phyloP scores from a whole-genome alignment of 495 filamentous ascomycete species.

The Aspergillus ostianus region DNA sequence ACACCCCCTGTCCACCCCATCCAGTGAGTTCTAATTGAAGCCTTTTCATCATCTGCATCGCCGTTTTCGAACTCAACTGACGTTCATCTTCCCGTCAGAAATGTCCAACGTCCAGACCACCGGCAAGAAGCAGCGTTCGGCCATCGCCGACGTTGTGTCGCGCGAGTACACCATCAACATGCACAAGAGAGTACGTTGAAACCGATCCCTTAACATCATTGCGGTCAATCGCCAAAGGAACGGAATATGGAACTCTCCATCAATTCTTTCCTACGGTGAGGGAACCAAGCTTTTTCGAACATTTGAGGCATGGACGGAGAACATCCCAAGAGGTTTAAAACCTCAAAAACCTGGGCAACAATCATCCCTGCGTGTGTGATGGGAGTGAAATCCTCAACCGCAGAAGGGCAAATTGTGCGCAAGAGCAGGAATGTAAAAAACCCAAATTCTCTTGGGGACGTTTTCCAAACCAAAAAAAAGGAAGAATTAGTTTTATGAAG shows the following conservation, averaged over 20 bases:
- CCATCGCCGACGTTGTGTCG: slow-evolving; percentile 95
- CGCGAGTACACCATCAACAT: slow-evolving; percentile 99
- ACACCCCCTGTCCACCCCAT: slow-evolving; percentile 31
- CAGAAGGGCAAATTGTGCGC: neutral
- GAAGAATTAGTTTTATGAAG: slow-evolving; percentile 69
- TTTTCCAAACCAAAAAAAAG: slow-evolving; percentile 25
- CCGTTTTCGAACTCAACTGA: slow-evolving; percentile 3
- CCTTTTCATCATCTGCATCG: neutral
- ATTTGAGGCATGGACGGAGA: slow-evolving; percentile 27
- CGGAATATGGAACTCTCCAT: neutral
- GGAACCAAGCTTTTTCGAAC: slow-evolving; percentile 27
- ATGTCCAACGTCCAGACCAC: slow-evolving; percentile 64
- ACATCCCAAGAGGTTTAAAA: slow-evolving; percentile 12
- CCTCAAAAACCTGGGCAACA: neutral
- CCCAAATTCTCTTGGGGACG: neutral
- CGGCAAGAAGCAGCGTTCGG: slow-evolving; percentile 80
- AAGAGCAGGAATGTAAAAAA: neutral
- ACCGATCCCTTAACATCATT: neutral
- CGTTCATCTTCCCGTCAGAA: slow-evolving; percentile 39
- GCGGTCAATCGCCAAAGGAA: neutral
- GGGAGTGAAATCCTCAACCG: neutral
- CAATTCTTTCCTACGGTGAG: slow-evolving; percentile 18
- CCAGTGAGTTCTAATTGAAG: slow-evolving; percentile 34
- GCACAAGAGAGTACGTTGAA: slow-evolving; percentile 93
- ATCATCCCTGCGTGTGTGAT: slow-evolving; percentile 2